These are phyloP conservation scores for Bolboschoenus planiculmis DNA, from an alignment of 176 grass and related monocot species.

Conservation along the genomic window DNA sequence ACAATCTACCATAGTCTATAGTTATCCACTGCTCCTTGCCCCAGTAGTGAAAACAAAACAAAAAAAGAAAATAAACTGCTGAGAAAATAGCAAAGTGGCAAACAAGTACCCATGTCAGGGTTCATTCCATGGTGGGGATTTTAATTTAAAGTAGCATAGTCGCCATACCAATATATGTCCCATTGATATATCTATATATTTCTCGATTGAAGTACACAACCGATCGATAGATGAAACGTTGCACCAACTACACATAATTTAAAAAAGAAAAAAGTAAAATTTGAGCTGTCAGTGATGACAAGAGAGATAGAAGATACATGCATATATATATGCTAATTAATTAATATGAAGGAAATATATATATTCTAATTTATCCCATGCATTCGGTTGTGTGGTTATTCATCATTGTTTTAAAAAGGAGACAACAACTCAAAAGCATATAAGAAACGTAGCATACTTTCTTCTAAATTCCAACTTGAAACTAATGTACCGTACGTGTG, in stretches of 20 bases:
- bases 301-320: no score
- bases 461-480: neutral
- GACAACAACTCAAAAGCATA: constrained; percentile 12
- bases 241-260: constrained; percentile 1
- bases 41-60: neutral
- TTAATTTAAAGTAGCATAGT: neutral
- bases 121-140: neutral
- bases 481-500: neutral
- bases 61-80: neutral
- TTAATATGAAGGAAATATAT: neutral
- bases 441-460: neutral
- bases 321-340: neutral
- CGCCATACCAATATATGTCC: neutral
- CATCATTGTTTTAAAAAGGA: constrained; percentile 1
- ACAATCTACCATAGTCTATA: no score
- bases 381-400: neutral
- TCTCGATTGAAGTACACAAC: constrained; percentile 3
- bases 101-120: constrained; percentile 14
- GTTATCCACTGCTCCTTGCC: neutral
- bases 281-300: constrained; percentile 9
- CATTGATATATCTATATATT: no score
- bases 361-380: neutral
- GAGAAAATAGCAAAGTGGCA: constrained; percentile 1
- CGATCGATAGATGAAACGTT: neutral
- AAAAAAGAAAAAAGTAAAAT: neutral